phyloP scores from a whole-genome alignment of 164 flowering plant species.

The Magnolia sinica region DNA sequence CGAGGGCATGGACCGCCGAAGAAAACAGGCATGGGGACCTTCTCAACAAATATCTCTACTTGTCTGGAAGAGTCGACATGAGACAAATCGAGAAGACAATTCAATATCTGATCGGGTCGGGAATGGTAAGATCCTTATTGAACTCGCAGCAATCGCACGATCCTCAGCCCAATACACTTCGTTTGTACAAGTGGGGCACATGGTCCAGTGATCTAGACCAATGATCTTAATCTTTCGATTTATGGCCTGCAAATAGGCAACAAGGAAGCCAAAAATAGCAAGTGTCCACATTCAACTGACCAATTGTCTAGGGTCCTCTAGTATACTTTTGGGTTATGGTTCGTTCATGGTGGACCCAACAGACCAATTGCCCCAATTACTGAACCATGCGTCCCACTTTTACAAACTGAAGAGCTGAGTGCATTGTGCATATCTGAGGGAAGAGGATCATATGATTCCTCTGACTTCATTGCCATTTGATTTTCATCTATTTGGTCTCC shows the following conservation, averaged over 20 bases:
- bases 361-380: neutral
- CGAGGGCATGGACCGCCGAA: conserved; percentile 65
- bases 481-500: neutral
- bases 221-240: neutral
- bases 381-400: neutral
- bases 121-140: conserved; percentile 48
- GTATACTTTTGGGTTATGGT: neutral
- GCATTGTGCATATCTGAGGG: too few relatives aligned
- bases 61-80: conserved; percentile 67
- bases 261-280: too few relatives aligned
- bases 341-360: neutral
- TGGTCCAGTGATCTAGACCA: neutral
- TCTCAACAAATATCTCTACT: conserved; percentile 61
- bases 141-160: neutral
- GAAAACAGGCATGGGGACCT: conserved; percentile 57
- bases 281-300: neutral
- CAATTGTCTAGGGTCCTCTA: neutral
- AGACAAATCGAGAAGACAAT: conserved; percentile 66
- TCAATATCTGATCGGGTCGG: conserved; percentile 64
- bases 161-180: neutral
- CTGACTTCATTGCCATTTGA: neutral
- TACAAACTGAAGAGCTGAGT: neutral
- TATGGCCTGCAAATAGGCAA: neutral
- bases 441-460: neutral
- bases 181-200: neutral